Evolutionary conservation across 2,329 filamentous ascomycete genomes (phyloP).

Genomic region (Venturia nashicola): DNA sequence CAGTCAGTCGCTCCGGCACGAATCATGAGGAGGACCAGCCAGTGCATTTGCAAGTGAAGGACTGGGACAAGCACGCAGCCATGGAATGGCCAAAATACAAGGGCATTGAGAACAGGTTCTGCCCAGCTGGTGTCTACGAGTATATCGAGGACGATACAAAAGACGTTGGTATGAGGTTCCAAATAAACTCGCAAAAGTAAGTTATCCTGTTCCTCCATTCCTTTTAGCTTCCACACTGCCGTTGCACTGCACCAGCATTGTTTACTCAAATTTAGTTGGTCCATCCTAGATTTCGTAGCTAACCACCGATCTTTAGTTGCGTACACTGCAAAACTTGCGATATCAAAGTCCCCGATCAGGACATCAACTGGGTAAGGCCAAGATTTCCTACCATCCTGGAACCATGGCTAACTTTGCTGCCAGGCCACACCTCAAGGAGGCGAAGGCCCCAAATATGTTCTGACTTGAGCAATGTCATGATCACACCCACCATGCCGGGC

Average conservation of each 20-base stretch:
- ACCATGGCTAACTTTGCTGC: conserved; percentile 33
- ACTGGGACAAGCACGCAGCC: conserved; percentile 84
- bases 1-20: conserved; percentile 86
- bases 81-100: conserved; percentile 78
- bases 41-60: conserved; percentile 85
- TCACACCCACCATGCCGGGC: not conserved
- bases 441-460: conserved; percentile 55
- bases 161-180: conserved; percentile 80
- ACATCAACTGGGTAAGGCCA: conserved; percentile 62
- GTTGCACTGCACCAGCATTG: not conserved
- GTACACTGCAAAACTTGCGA: conserved; percentile 99
- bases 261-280: not conserved
- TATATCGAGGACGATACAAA: conserved; percentile 89
- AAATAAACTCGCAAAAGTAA: conserved; percentile 97
- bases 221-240: not conserved
- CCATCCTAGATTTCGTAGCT: conserved; percentile 12
- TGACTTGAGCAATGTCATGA: conserved; percentile 30
- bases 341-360: conserved; percentile 93
- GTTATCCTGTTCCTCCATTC: conserved; percentile 25
- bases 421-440: conserved; percentile 75
- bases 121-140: conserved; percentile 93
- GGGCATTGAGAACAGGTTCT: conserved; percentile 92
- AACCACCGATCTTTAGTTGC: conserved; percentile 47
- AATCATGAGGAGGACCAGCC: conserved; percentile 99
- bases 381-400: not conserved